Percentiles rank a stretch among this genome's conserved stretches.
Conservation (phyloP, 140 eudicot genomes). For the Senecio squalidus region DNA sequence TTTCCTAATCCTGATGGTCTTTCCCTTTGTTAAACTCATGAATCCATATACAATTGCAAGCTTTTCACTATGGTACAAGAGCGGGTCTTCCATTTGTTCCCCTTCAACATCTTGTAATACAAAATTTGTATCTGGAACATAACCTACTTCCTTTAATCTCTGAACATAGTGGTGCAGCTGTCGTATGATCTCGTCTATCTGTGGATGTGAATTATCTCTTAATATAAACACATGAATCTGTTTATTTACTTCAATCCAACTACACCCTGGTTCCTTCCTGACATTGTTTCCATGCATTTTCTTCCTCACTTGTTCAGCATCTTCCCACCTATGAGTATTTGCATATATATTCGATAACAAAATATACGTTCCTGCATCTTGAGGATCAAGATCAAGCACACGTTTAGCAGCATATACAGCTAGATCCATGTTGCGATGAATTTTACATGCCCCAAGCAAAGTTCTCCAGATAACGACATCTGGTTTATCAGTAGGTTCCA, state of each 20-base stretch:
- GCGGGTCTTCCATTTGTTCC: slow-evolving; percentile 83
- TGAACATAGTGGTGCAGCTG: slow-evolving; percentile 40
- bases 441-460: slow-evolving; percentile 76
- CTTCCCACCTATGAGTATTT: slow-evolving; percentile 62
- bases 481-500: slow-evolving; percentile 43
- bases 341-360: slow-evolving; percentile 70
- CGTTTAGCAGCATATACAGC: slow-evolving; percentile 79
- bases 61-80: slow-evolving; percentile 75
- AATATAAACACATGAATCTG: slow-evolving; percentile 61
- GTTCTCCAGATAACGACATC: slow-evolving; percentile 89
- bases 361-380: slow-evolving; percentile 64
- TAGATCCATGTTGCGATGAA: slow-evolving; percentile 63
- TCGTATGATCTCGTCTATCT: slow-evolving; percentile 36
- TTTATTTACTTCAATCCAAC: slow-evolving; percentile 90
- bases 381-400: slow-evolving; percentile 55
- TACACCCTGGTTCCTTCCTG: slow-evolving; percentile 91
- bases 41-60: slow-evolving; percentile 70
- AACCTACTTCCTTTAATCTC: slow-evolving; percentile 70
- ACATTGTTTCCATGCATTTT: slow-evolving; percentile 54
- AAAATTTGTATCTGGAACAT: slow-evolving; percentile 72
- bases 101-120: slow-evolving; percentile 88
- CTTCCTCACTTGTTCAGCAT: slow-evolving; percentile 50
- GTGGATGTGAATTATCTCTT: slow-evolving; percentile 75
- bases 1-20: slow-evolving; percentile 73
- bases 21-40: slow-evolving; percentile 54